A percentile compares a stretch with the other conserved stretches of the same genome.
phyloP scores from a whole-genome alignment of 2,329 filamentous ascomycete genomes.

The Teratosphaeria gauchensis region DNA sequence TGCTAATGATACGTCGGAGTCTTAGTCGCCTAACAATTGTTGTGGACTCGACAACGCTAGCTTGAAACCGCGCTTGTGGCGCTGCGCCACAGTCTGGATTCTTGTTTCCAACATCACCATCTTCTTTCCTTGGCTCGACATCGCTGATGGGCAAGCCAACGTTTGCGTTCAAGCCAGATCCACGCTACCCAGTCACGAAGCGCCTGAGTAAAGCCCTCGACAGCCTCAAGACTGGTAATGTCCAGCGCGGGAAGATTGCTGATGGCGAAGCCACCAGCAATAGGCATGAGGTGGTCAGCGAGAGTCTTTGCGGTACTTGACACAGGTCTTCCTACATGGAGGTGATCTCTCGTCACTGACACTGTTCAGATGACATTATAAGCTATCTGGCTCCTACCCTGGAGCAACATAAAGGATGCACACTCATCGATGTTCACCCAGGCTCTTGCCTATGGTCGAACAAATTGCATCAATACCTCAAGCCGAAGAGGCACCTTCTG shows the following conservation, averaged over 20 bases:
- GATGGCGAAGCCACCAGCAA: background rate
- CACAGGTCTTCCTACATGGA: constrained; percentile 1
- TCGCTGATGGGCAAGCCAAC: background rate
- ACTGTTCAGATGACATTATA: constrained; percentile 55
- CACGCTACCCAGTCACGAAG: background rate
- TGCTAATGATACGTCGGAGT: background rate
- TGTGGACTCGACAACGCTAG: background rate
- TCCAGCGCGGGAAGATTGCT: background rate
- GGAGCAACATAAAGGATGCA: constrained; percentile 62
- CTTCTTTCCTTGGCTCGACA: background rate
- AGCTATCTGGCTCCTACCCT: constrained; percentile 61
- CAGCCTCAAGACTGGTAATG: background rate
- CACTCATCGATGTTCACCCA: constrained; percentile 80
- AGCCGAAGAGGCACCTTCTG: constrained; percentile 74
- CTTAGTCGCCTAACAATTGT: background rate
- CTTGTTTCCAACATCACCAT: background rate
- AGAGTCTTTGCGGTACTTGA: constrained; percentile 31
- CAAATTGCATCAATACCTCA: constrained; percentile 62
- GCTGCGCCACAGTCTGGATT: background rate
- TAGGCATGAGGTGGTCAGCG: constrained; percentile 11
- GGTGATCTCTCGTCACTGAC: background rate
- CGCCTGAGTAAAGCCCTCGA: background rate
- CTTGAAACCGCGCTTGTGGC: background rate
- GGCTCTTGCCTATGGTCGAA: constrained; percentile 69
- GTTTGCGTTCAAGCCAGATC: background rate